Evolutionary conservation across 2,329 filamentous ascomycete genomes (phyloP), one percentile per base, ranked within the genome.

Genomic region (Penicillium sp.): DNA sequence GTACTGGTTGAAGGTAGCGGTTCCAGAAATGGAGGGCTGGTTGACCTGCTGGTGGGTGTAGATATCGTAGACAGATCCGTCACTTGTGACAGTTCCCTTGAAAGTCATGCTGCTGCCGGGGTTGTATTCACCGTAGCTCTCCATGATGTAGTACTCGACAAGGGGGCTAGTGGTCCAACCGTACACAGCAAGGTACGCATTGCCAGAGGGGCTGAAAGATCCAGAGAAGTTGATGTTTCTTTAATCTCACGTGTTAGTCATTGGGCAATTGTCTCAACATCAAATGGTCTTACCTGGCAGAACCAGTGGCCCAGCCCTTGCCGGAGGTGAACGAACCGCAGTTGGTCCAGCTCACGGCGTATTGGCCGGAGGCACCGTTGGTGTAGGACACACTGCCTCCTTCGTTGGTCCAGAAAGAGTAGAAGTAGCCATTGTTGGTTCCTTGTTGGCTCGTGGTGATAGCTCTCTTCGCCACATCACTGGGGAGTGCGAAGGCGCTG

Each of bases 241-340:
- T 16, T 8, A 9, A 22, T 1, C 4, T 2, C 13, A 2, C 8
- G 24, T 42, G 29, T 55, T 9, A 53, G 50, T 38, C 40, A n/a
- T 24, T 9, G 13, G 3, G 1, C 1, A n/a, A 1, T 13, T 4
- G 8, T 16, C 40, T 42, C 34, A 2, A 24, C 3, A 11, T 32
- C 3, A 13, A 11, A 2, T 27, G 3, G 5, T 56, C 71, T 55
- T 75, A 84, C 80, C 79, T 74, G 29, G 73, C 68, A 54, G 68
- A 76, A 43, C 82, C 83, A 16, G 81, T 77, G 52, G 78, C 78
- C 82, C 83, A 85, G 38, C 83, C 83, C 70, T 84, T 85, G 31
- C 83, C 83, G 54, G 75, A 81, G 31, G 84, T 81, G 43, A 83
- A 80, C 73, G 84, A 82, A 32, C 81, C 81, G 22, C 67, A 70